Evolutionary conservation across 495 filamentous ascomycete species (phyloP), one percentile per base, ranked within the genome.

Genomic region (Talaromyces nanjingensis): DNA sequence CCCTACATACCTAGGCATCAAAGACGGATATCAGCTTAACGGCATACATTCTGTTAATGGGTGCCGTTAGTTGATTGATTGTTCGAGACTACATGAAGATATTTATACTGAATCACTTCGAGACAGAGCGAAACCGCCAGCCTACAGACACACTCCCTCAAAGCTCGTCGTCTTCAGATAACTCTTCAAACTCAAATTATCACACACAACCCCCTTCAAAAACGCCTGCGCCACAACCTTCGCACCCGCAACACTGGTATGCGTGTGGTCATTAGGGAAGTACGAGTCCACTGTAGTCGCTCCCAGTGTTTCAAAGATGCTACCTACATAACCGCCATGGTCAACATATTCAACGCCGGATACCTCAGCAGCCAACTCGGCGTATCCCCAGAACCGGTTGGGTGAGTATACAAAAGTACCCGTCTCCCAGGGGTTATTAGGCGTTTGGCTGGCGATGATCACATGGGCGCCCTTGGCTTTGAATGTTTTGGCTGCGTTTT

Each of bases 211-310:
- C 0, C 77, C 87, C 75, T 87, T 86, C 59, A 86, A 80, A 69
- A 89, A 89, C 37, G 85, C 84, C 67, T 83, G 77, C 0, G 81
- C 80, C 14, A 87, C 83, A 5, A 83, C 74, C 65, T 83, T 74
- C 3, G 86, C 86, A 0, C 87, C 87, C 39, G 67, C 74, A 0
- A 83, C 72, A 65, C 79, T 86, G 2, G 87, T 89, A 71, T 89
- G 87, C 6, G 86, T 89, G 70, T 89, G 84, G 67, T 89, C 87
- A 29, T 73, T 75, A 0, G 86, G 85, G 69, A 77, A 90, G 65
- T 82, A 82, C 1, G 76, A 73, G 67, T 79, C 76, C 1, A 76
- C 74, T 18, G 73, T 79, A 6, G 79, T 75, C 37, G 60, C 65
- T 4, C 80, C 79, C 66, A 87, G 62, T 53, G 73, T 67, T 65